Evolutionary conservation across 1,139 yeast species (phyloP).

Genomic region (Hemisphaericaspora xylofermentans): DNA sequence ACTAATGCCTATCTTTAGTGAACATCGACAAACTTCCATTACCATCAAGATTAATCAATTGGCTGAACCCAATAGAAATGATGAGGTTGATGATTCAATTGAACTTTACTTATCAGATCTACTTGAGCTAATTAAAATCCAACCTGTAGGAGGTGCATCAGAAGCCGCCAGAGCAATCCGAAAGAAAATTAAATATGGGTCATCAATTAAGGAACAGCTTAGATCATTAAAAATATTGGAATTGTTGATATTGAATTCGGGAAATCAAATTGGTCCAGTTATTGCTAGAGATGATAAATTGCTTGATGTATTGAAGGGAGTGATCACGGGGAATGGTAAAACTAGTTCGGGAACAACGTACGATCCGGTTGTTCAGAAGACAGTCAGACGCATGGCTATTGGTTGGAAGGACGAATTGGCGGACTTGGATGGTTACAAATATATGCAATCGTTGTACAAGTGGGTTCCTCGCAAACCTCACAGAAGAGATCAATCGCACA

Average conservation of each 20-base stretch:
- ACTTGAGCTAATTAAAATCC: constrained; percentile 39
- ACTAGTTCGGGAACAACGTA: constrained; percentile 40
- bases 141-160: constrained; percentile 47
- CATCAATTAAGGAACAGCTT: constrained; percentile 50
- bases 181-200: constrained; percentile 87
- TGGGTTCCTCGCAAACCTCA: constrained; percentile 22
- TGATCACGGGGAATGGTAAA: constrained; percentile 36
- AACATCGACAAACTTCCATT: constrained; percentile 40
- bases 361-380: constrained; percentile 46
- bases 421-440: constrained; percentile 45
- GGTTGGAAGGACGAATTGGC: constrained; percentile 67
- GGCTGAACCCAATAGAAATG: constrained; percentile 31
- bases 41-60: constrained; percentile 48
- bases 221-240: constrained; percentile 73
- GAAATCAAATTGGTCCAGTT: constrained; percentile 42
- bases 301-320: constrained; percentile 60
- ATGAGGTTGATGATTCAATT: constrained; percentile 33
- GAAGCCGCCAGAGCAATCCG: constrained; percentile 93
- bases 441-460: constrained; percentile 49
- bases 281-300: constrained; percentile 73
- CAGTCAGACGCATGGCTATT: constrained; percentile 49
- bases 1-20: constrained; percentile 44
- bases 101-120: constrained; percentile 41
- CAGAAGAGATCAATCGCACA: not conserved
- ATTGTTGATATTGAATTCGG: constrained; percentile 75